Evolutionary conservation across 2,329 filamentous ascomycete genomes (phyloP).

Genomic region (Sporothrix brasiliensis): DNA sequence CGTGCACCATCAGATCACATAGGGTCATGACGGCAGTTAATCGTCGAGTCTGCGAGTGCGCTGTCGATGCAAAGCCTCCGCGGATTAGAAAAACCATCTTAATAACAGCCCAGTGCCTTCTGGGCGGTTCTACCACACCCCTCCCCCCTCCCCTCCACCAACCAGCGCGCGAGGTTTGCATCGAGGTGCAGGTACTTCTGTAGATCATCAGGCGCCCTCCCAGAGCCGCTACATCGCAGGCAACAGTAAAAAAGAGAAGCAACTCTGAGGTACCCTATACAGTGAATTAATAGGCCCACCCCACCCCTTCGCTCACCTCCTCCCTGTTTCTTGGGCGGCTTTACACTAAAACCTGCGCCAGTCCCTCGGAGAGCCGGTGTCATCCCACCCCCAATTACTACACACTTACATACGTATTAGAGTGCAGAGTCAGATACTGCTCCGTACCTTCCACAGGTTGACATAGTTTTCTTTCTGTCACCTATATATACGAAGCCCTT

Average conservation of each 20-base stretch:
- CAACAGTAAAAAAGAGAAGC: constrained; percentile 6
- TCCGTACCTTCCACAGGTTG: constrained; percentile 23
- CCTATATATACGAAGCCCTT: constrained; percentile 27
- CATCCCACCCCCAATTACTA: constrained; percentile 24
- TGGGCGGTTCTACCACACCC: constrained; percentile 26
- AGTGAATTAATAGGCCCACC: constrained; percentile 10
- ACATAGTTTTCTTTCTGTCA: constrained; percentile 9
- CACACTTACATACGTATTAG: constrained; percentile 17
- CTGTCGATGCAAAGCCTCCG: constrained; percentile 12
- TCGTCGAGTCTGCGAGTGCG: not conserved
- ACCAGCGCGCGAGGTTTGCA: not conserved
- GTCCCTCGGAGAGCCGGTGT: constrained; percentile 27
- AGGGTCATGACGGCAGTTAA: constrained; percentile 12
- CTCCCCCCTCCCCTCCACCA: not conserved
- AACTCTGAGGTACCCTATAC: constrained; percentile 21
- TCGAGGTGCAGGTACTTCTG: constrained; percentile 22
- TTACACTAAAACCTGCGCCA: constrained; percentile 10
- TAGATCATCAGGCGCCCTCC: constrained; percentile 27
- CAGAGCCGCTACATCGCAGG: not conserved
- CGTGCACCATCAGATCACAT: constrained; percentile 14
- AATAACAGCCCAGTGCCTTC: constrained; percentile 26
- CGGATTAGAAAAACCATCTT: constrained; percentile 20
- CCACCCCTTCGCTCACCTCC: not conserved
- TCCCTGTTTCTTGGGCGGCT: not conserved
- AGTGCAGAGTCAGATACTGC: constrained; percentile 19